Percentiles rank a stretch among this genome's conserved stretches.
phyloP scores from a whole-genome alignment of 306 rosid genomes.

The Bauhinia variegata region DNA sequence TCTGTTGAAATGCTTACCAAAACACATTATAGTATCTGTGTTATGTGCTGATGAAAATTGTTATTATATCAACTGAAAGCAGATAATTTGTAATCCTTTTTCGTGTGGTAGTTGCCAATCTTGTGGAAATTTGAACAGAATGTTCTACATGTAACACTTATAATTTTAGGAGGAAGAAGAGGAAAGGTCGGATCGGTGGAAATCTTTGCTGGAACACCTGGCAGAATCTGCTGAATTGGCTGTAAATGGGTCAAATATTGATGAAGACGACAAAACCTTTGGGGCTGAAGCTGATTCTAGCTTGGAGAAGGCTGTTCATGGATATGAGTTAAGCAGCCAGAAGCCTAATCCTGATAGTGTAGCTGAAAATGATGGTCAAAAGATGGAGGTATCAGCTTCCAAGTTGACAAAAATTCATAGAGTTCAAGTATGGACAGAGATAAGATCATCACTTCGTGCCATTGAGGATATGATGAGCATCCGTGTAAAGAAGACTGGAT shows the following conservation, averaged over 20 bases:
- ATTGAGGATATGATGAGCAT: conserved; percentile 89
- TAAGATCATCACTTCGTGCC: conserved; percentile 77
- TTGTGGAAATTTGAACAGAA: background rate
- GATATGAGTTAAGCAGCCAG: conserved; percentile 37
- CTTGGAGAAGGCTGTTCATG: conserved; percentile 48
- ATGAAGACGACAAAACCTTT: conserved; percentile 49
- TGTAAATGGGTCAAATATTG: conserved; percentile 39
- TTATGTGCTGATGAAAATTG: conserved; percentile 12
- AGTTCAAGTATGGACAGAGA: conserved; percentile 83
- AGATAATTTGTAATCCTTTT: background rate
- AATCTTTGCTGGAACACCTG: conserved; percentile 66
- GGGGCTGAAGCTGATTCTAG: conserved; percentile 42
- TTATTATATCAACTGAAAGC: background rate
- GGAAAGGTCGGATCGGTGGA: conserved; percentile 97
- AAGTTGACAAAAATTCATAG: conserved; percentile 61
- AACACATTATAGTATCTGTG: conserved; percentile 4
- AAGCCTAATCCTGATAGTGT: conserved; percentile 40
- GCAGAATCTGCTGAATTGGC: conserved; percentile 60
- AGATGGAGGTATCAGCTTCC: conserved; percentile 50
- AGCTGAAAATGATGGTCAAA: conserved; percentile 46
- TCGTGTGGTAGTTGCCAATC: background rate
- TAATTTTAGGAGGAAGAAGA: conserved; percentile 95
- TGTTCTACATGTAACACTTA: conserved; percentile 28
- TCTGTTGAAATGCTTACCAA: conserved; percentile 11
- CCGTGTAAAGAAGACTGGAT: conserved; percentile 68